A percentile compares a stretch with the other conserved stretches of the same genome.
Conservation (phyloP, 805 yeast genomes). For the Ogataea polymorpha region DNA sequence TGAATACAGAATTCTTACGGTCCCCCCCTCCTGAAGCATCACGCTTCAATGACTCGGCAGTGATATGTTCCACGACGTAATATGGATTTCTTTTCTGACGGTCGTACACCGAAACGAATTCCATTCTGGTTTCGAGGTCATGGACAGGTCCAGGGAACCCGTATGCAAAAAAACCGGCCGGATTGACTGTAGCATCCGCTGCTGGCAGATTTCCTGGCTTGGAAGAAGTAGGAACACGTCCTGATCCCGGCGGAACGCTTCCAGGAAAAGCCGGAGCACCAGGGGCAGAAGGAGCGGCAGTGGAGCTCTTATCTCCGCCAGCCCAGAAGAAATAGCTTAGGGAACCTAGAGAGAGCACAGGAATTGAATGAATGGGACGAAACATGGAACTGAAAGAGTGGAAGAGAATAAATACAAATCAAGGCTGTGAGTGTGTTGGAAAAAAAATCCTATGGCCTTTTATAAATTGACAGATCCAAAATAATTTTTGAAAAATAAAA, state of each 20-base stretch:
- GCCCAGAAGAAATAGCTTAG: slow-evolving; percentile 31
- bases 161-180: slow-evolving; percentile 79
- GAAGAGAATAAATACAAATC: not conserved
- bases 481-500: not conserved
- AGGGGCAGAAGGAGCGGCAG: slow-evolving; percentile 17
- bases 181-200: slow-evolving; percentile 47
- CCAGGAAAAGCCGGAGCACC: slow-evolving; percentile 18
- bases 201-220: slow-evolving; percentile 7
- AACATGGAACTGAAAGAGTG: slow-evolving; percentile 5
- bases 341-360: slow-evolving; percentile 25
- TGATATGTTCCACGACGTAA: slow-evolving; percentile 83
- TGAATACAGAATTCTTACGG: slow-evolving; percentile 76
- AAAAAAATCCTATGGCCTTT: not conserved
- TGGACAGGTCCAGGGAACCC: slow-evolving; percentile 96
- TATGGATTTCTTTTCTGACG: slow-evolving; percentile 82
- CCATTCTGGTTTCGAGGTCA: slow-evolving; percentile 69
- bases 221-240: slow-evolving; percentile 7
- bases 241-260: slow-evolving; percentile 8
- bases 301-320: slow-evolving; percentile 16
- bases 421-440: slow-evolving; percentile 5
- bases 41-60: slow-evolving; percentile 60
- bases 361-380: slow-evolving; percentile 16
- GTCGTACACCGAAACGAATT: slow-evolving; percentile 83
- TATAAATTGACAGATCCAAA: slow-evolving; percentile 1
- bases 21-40: slow-evolving; percentile 52